Evolutionary conservation across 2,329 filamentous ascomycete species (phyloP).

Genomic region (Periconia sp.): DNA sequence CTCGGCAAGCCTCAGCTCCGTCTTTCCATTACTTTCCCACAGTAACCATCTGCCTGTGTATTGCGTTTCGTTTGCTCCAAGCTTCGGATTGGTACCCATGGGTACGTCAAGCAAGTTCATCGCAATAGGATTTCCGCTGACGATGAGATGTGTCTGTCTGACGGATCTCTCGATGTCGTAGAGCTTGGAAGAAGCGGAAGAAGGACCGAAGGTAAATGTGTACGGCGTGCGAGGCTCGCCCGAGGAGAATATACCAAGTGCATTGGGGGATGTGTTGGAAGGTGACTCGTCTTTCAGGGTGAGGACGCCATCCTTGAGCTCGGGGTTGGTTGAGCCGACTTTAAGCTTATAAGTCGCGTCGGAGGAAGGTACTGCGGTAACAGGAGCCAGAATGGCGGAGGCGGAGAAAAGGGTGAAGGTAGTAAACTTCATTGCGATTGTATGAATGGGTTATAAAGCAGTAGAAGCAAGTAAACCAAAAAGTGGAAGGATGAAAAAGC

Average conservation of each 20-base stretch:
- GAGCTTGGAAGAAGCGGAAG: constrained; percentile 1
- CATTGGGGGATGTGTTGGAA: constrained; percentile 5
- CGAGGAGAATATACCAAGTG: constrained; percentile 11
- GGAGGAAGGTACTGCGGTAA: neutral
- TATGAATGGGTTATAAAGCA: too few species aligned
- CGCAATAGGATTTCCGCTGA: constrained; percentile 3
- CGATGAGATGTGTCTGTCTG: constrained; percentile 6
- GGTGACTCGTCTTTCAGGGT: constrained; percentile 4
- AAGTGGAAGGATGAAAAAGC: too few species aligned
- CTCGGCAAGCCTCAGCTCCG: constrained; percentile 1
- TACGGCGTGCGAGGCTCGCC: constrained; percentile 10
- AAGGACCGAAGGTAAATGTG: constrained; percentile 6
- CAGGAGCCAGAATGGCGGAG: constrained; percentile 5
- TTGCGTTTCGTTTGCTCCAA: neutral
- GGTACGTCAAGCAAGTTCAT: constrained; percentile 7
- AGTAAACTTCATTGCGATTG: constrained; percentile 13
- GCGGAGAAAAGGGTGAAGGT: constrained; percentile 4
- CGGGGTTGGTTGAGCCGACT: constrained; percentile 4
- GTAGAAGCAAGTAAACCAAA: neutral
- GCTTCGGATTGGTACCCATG: neutral
- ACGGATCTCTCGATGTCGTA: constrained; percentile 7
- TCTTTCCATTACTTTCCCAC: neutral
- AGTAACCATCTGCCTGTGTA: constrained; percentile 4
- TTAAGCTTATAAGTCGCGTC: constrained; percentile 9
- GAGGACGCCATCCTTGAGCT: constrained; percentile 3